Evolutionary conservation across 2,329 filamentous ascomycete genomes (phyloP).

Genomic region (Chaetomium sp.): DNA sequence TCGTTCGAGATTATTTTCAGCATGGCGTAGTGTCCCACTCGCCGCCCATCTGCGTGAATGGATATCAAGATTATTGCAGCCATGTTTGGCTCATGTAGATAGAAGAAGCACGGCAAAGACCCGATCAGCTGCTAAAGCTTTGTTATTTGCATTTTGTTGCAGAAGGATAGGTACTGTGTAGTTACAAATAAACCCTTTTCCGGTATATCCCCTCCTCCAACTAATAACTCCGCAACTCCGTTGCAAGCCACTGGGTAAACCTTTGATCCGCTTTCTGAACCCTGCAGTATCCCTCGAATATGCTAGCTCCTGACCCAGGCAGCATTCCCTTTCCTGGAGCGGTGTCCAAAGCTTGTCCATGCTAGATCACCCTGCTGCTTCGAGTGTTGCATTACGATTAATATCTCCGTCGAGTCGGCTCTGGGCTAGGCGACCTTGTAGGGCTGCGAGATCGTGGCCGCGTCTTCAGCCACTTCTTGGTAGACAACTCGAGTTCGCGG

Average conservation of each 20-base stretch:
- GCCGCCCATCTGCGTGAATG: background rate
- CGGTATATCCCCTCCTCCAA: background rate
- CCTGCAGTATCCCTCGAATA: too few relatives aligned
- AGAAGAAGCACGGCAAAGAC: background rate
- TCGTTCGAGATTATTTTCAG: background rate
- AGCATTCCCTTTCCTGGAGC: background rate
- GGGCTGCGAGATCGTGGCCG: slow-evolving; percentile 76
- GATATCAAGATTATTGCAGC: background rate
- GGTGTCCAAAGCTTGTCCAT: background rate
- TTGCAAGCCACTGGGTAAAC: background rate
- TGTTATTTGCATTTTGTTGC: background rate
- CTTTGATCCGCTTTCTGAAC: slow-evolving; percentile 1
- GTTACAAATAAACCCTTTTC: background rate
- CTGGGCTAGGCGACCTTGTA: slow-evolving; percentile 77
- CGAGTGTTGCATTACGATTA: slow-evolving; percentile 27
- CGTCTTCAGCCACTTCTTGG: slow-evolving; percentile 92
- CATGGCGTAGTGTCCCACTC: background rate
- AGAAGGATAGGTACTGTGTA: background rate
- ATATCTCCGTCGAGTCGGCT: slow-evolving; percentile 68
- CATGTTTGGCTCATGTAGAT: background rate
- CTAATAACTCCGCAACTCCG: slow-evolving; percentile 15
- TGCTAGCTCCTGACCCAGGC: too few relatives aligned
- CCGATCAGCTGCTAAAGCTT: background rate
- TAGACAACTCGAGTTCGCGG: slow-evolving; percentile 75
- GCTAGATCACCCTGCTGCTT: background rate